Base-by-base conservation (phyloP, 1,284 basidiomycete genomes). In the Ganoderma sinense region DNA sequence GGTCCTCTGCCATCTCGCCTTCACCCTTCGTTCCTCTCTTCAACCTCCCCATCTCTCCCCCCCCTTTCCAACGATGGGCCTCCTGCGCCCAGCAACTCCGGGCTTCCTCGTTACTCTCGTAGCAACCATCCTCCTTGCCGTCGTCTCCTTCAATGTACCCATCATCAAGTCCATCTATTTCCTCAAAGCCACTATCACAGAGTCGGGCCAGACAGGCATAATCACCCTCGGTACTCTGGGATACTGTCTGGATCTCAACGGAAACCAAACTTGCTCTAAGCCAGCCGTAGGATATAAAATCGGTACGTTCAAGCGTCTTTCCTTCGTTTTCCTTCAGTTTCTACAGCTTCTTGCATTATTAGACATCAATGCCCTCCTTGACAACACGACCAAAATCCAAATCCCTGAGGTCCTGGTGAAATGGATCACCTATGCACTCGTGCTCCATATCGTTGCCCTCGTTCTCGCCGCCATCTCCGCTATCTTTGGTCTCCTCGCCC, bases 401-500 rank as follows among this genome's bases (percentile, higher is more conserved):
- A 95, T 97, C 66, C 95, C 96, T 4, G 82, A 87, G 53, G 88
- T 94, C 8, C 86, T 90, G 64, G 92, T 95, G 71, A 96, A 96
- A 84, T 97, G 95, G 92, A 83, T 97, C 76, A 97, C 96, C 16
- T 96, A 96, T 76, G 91, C 90, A 26, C 89, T 97, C 72, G 90
- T 97, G 71, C 86, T 97, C n/a, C 95, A 97, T 78, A 88, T 96
- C 73, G 90, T 95, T 66, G 95, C 93, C 18, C 88, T 97, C 69
- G 87, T 82, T 40, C 85, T 91, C 43, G 88, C 94, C 8, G 92
- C 86, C n/a, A 82, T 88, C 26, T 89, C 94, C 0, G 86, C 94
- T 16, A 63, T 96, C 41, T 93, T 96, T 73, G 94, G 94, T 60
- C 86, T 96, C 31, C 86, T 97, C 40, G 94, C 94, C 6, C 94